phyloP scores from a whole-genome alignment of 352 stramenopile species.

The Bremia lactucae region DNA sequence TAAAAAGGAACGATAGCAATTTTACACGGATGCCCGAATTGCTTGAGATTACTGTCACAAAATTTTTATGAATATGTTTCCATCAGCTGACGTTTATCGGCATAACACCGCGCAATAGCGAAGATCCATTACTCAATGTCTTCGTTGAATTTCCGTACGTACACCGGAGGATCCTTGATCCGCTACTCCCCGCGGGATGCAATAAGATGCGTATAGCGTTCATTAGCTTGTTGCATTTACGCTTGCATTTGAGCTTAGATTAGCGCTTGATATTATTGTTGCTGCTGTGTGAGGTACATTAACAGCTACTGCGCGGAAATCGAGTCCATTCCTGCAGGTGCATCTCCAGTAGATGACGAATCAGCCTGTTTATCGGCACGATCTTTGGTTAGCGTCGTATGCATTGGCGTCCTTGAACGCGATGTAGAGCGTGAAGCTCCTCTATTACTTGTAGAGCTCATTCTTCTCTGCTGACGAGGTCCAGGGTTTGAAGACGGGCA shows the following conservation, averaged over 20 bases:
- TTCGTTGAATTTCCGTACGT: slow-evolving; percentile 6
- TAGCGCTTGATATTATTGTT: slow-evolving; percentile 6
- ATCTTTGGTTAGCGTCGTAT: background rate
- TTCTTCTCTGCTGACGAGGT: background rate
- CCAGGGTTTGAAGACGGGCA: background rate
- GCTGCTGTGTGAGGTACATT: slow-evolving; percentile 6
- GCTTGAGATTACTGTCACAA: too few relatives aligned
- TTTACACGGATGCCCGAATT: background rate
- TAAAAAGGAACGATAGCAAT: background rate
- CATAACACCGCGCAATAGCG: slow-evolving; percentile 6
- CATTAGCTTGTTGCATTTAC: slow-evolving; percentile 9
- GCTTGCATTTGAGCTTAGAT: slow-evolving; percentile 5
- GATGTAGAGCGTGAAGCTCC: background rate
- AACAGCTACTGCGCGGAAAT: slow-evolving; percentile 8
- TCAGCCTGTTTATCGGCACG: background rate
- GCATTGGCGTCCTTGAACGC: background rate
- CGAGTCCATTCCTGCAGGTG: background rate
- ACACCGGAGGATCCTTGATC: slow-evolving; percentile 8
- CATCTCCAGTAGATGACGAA: background rate
- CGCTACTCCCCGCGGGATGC: background rate
- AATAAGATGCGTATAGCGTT: background rate
- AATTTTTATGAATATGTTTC: slow-evolving; percentile 4
- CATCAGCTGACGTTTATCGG: background rate
- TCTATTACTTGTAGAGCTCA: background rate
- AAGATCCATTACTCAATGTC: slow-evolving; percentile 14